Evolutionary conservation across 495 filamentous ascomycete genomes (phyloP).

Genomic region (Neurospora sp.): DNA sequence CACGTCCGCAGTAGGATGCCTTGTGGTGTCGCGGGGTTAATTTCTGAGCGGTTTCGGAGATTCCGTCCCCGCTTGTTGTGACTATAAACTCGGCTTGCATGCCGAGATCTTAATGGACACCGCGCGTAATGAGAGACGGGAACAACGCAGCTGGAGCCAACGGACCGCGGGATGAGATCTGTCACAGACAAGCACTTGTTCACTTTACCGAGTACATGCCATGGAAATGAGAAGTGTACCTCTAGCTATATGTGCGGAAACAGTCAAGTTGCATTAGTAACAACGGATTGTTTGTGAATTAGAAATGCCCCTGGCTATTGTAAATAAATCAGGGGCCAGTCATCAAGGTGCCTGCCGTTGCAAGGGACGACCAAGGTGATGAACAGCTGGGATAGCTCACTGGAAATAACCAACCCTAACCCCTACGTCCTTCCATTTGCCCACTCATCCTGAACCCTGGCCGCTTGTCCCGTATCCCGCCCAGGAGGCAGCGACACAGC

Average conservation of each 20-base stretch:
- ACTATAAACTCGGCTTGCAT: constrained; percentile 6
- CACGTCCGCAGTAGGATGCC: neutral
- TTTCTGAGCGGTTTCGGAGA: constrained; percentile 6
- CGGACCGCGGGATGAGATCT: neutral
- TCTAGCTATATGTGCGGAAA: neutral
- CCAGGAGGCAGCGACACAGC: neutral
- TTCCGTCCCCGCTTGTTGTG: neutral
- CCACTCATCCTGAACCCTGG: neutral
- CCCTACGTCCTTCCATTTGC: neutral
- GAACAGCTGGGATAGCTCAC: neutral
- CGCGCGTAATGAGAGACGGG: neutral
- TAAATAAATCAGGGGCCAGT: neutral
- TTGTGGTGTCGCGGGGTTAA: constrained; percentile 4
- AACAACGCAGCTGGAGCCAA: neutral
- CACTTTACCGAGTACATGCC: neutral
- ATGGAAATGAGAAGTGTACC: neutral
- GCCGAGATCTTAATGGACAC: constrained; percentile 6
- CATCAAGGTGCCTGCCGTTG: neutral
- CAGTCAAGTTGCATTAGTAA: neutral
- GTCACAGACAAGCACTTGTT: neutral
- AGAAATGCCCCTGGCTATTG: neutral
- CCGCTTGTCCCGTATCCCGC: neutral
- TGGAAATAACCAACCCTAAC: neutral
- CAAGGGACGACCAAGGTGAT: neutral
- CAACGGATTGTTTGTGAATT: neutral